Conservation (phyloP, 768 basidiomycete species). For the Phylloporus sp. region DNA sequence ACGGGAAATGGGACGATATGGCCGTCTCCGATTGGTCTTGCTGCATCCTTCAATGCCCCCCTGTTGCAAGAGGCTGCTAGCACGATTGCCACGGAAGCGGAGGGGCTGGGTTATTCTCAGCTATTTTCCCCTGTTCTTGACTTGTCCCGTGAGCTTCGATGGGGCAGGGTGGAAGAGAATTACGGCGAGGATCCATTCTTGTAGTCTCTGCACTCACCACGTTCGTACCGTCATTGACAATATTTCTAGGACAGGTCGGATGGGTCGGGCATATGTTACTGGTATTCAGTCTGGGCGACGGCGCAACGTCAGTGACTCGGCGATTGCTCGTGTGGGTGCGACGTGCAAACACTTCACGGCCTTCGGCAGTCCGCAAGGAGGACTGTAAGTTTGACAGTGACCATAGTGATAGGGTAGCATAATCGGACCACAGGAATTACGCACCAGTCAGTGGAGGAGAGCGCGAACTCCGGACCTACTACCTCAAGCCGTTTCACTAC, state of each 20-base stretch:
- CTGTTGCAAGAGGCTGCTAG: conserved; percentile 47
- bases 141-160: conserved; percentile 58
- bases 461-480: conserved; percentile 56
- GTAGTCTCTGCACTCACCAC: conserved; percentile 19
- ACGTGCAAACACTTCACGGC: conserved; percentile 75
- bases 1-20: conserved; percentile 67
- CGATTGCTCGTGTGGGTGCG: conserved; percentile 56
- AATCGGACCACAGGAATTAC: conserved; percentile 41
- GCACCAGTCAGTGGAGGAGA: conserved; percentile 66
- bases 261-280: conserved; percentile 58
- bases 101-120: conserved; percentile 57
- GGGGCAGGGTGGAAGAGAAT: conserved; percentile 67
- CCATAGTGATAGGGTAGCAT: background rate
- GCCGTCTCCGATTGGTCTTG: conserved; percentile 63
- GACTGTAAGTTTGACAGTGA: conserved; percentile 41
- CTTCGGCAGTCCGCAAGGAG: conserved; percentile 64
- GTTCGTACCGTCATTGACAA: conserved; percentile 16
- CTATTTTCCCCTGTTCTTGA: conserved; percentile 70
- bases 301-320: conserved; percentile 49
- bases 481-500: conserved; percentile 56
- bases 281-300: conserved; percentile 55
- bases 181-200: conserved; percentile 65
- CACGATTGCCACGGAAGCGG: conserved; percentile 54
- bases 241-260: conserved; percentile 42
- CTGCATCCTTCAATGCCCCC: conserved; percentile 55